phyloP scores from a whole-genome alignment of 345 rosid genomes.

The Pistacia vera region DNA sequence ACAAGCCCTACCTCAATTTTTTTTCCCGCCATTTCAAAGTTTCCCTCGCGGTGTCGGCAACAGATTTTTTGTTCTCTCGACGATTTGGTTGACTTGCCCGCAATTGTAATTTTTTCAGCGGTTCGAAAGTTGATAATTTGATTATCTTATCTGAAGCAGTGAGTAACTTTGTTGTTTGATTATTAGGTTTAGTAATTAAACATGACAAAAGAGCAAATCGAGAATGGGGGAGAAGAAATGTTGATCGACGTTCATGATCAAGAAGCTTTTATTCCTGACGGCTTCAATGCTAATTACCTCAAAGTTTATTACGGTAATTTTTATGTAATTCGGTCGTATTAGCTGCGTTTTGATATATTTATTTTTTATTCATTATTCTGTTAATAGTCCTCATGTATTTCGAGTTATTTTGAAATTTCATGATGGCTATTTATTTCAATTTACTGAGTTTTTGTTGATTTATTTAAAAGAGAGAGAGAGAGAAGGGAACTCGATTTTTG shows the following conservation, averaged over 20 bases:
- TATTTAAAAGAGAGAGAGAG: neutral
- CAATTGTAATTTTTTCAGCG: no score
- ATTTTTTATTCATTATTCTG: neutral
- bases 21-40: no score
- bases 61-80: no score
- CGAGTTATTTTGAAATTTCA: no score
- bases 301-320: constrained; percentile 68
- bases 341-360: no score
- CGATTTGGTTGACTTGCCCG: no score
- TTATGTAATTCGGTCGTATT: neutral
- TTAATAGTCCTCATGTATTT: neutral
- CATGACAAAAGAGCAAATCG: constrained; percentile 50
- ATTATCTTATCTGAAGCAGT: neutral
- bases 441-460: neutral
- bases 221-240: constrained; percentile 54
- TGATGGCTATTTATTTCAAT: no score
- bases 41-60: no score
- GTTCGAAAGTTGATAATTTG: neutral
- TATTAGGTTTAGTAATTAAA: neutral
- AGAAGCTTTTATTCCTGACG: constrained; percentile 37
- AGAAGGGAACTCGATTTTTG: neutral
- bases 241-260: constrained; percentile 43
- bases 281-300: constrained; percentile 63
- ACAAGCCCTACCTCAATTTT: no score
- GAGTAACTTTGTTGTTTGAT: neutral